phyloP scores from a whole-genome alignment of 2,329 filamentous ascomycete species.

The Arthrobotrys iridis region DNA sequence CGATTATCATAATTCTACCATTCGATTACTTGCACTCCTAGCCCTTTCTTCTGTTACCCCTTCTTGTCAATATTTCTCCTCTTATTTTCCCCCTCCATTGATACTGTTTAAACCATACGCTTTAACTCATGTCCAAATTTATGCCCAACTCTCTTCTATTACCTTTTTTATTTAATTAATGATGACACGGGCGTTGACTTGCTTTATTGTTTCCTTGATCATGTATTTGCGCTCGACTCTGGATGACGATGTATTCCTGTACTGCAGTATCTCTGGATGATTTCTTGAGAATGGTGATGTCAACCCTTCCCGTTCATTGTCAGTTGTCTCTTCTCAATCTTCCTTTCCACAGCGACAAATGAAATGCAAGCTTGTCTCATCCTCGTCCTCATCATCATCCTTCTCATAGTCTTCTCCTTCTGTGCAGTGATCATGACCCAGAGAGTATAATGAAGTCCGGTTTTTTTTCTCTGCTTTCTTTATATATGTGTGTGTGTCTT shows the following conservation, averaged over 20 bases:
- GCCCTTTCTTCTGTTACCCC: slow-evolving; percentile 24
- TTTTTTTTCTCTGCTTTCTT: not conserved
- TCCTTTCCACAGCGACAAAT: slow-evolving; percentile 18
- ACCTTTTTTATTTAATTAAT: slow-evolving; percentile 46
- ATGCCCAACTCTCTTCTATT: slow-evolving; percentile 22
- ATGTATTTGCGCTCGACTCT: not conserved
- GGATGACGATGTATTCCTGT: too few relatives aligned
- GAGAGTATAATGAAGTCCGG: not conserved
- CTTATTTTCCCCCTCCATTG: slow-evolving; percentile 20
- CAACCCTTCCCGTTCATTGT: not conserved
- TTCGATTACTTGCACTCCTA: slow-evolving; percentile 30
- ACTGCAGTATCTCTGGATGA: not conserved
- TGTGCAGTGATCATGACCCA: not conserved
- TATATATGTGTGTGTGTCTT: too few relatives aligned
- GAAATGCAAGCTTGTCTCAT: not conserved
- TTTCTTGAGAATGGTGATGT: not conserved
- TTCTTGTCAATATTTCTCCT: slow-evolving; percentile 34
- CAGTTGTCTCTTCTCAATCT: not conserved
- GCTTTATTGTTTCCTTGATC: slow-evolving; percentile 34
- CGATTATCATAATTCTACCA: slow-evolving; percentile 5
- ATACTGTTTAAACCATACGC: slow-evolving; percentile 14
- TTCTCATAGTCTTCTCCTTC: not conserved
- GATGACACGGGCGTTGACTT: slow-evolving; percentile 55
- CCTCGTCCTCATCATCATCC: not conserved
- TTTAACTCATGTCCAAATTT: slow-evolving; percentile 28